These are phyloP conservation scores for Echites panduratus DNA, from an alignment of 257 asterid genomes.

Conservation along the genomic window DNA sequence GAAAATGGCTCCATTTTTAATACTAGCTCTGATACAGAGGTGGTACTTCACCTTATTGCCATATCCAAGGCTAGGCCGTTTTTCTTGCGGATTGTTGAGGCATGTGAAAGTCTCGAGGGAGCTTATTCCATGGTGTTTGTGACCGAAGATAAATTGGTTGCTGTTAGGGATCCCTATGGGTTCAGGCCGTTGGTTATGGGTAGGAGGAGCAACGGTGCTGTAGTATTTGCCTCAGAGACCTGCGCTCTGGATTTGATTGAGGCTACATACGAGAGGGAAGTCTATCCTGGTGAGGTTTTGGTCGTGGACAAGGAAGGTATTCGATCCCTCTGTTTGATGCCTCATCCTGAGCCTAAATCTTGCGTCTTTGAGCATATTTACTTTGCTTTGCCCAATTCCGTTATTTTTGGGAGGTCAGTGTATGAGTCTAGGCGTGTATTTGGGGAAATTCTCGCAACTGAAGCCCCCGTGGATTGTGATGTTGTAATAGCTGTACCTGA, in stretches of 20 bases:
- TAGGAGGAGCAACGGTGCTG: slow-evolving; percentile 43
- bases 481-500: slow-evolving; percentile 94
- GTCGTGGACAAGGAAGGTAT: slow-evolving; percentile 45
- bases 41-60: slow-evolving; percentile 80
- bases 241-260: slow-evolving; percentile 59
- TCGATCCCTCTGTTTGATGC: slow-evolving; percentile 50
- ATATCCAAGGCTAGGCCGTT: slow-evolving; percentile 80
- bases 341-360: slow-evolving; percentile 57
- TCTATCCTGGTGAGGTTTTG: slow-evolving; percentile 40
- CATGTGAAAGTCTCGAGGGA: slow-evolving; percentile 75
- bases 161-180: slow-evolving; percentile 42
- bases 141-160: slow-evolving; percentile 49
- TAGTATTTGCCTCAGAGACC: slow-evolving; percentile 44
- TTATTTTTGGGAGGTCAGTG: slow-evolving; percentile 75
- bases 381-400: slow-evolving; percentile 68
- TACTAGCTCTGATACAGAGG: slow-evolving; percentile 86
- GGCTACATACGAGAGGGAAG: slow-evolving; percentile 63
- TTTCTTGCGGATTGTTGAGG: slow-evolving; percentile 78
- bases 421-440: slow-evolving; percentile 64
- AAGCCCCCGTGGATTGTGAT: slow-evolving; percentile 81
- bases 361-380: slow-evolving; percentile 90
- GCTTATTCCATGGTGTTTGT: slow-evolving; percentile 74
- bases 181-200: slow-evolving; percentile 53
- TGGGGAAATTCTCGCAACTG: slow-evolving; percentile 71
- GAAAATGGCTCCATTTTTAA: slow-evolving; percentile 85